Base-by-base conservation (phyloP, 495 filamentous ascomycete genomes). In the Aspergillus haitiensis region DNA sequence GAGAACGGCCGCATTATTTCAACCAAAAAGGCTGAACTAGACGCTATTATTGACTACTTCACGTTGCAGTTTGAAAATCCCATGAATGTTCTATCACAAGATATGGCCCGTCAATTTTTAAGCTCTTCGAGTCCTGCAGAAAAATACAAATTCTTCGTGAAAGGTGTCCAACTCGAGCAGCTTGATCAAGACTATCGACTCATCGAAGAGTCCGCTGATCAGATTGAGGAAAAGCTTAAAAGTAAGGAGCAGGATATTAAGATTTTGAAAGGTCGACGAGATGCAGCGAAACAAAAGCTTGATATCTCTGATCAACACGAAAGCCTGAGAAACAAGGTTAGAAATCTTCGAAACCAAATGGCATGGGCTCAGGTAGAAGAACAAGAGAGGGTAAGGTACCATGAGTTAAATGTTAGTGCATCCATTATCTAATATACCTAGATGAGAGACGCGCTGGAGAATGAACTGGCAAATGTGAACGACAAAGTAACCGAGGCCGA, bases 71-170 rank as follows among this genome's bases (percentile, higher is more conserved):
- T 99, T 37, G 94, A 97, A 69, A 99, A 99, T 59, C 94, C 94
- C 0, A 88, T 99, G 77, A 99, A 95, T 61, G 88, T 97, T n/a
- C 83, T 99, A 32, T 96, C 93, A 2, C 94, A 99, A 72, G 94
- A 99, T 67, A 89, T 90, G 71, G 94, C 94, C 35, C 88, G 93
- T 13, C 88, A 96, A 59, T 99, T 99, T 68, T 81, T 99, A 8
- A 96, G 91, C 70, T 80, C 85, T 21, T 94, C 95, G 18, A 88
- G 82, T 18, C 82, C 92, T 5, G 74, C 79, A 5, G 86, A 93
- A 52, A 99, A 98, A 69, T 99, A 98, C 79, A 93, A 91, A 64
- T 97, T 97, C 64, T 99, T 98, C 68, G 85, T 96, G 55, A 91
- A 96, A 69, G 94, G 94, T 21, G 94, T 96, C 6, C 93, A 98